A percentile compares a stretch with the other conserved stretches of the same genome.
Conservation (phyloP, 129 eudicot genomes). For the Tanacetum coccineum region DNA sequence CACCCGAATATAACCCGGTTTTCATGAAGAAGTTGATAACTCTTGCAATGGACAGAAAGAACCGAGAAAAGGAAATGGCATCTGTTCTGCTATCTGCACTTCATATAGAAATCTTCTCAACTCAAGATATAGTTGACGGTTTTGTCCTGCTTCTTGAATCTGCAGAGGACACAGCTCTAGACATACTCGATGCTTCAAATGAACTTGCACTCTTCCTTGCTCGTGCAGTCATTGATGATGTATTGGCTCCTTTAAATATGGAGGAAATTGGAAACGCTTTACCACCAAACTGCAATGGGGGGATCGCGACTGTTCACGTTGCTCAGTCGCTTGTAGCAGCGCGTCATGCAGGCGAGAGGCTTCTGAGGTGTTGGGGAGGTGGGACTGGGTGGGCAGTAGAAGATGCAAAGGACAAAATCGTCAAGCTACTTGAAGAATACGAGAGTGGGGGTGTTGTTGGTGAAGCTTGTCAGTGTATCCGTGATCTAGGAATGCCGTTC, state of each 20-base stretch:
- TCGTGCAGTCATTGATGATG: slow-evolving; percentile 84
- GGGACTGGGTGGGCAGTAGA: slow-evolving; percentile 99
- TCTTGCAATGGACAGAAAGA: slow-evolving; percentile 86
- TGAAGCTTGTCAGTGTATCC: slow-evolving; percentile 89
- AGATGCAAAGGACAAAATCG: slow-evolving; percentile 90
- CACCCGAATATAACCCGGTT: slow-evolving; percentile 67
- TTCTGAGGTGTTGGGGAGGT: slow-evolving; percentile 97
- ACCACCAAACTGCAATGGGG: slow-evolving; percentile 59
- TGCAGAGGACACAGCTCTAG: slow-evolving; percentile 90
- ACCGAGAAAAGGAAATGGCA: slow-evolving; percentile 92
- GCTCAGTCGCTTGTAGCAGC: slow-evolving; percentile 68
- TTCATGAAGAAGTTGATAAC: slow-evolving; percentile 81
- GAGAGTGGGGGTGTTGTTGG: slow-evolving; percentile 76
- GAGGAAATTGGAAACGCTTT: slow-evolving; percentile 63
- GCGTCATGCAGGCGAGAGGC: slow-evolving; percentile 94
- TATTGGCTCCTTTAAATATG: slow-evolving; percentile 74
- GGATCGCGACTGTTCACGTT: slow-evolving; percentile 56
- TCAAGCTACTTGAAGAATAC: slow-evolving; percentile 77
- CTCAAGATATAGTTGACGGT: slow-evolving; percentile 81
- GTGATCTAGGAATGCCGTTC: slow-evolving; percentile 88
- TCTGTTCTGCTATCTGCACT: slow-evolving; percentile 82
- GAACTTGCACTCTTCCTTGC: slow-evolving; percentile 86
- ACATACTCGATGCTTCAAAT: slow-evolving; percentile 77
- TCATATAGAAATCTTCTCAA: slow-evolving; percentile 77
- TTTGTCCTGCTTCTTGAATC: slow-evolving; percentile 75